These are phyloP conservation scores for Epichloe festucae DNA, from an alignment of 2,329 filamentous ascomycete species.

Conservation along the genomic window DNA sequence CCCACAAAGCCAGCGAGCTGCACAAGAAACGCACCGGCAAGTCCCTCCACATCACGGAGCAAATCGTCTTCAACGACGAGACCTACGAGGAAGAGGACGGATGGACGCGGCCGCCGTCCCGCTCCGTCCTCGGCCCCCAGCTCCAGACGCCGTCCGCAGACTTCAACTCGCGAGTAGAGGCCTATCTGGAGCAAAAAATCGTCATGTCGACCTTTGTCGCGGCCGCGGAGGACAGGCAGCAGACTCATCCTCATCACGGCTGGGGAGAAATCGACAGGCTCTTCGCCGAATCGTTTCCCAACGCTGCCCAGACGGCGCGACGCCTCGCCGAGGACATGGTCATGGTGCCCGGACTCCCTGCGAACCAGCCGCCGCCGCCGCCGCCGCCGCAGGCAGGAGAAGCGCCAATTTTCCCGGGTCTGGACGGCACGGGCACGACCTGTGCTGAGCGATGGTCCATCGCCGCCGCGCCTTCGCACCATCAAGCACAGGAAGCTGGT, in stretches of 20 bases:
- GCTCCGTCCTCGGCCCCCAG: not conserved
- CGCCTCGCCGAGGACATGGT: not conserved
- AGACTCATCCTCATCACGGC: not conserved
- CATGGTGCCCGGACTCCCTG: not conserved
- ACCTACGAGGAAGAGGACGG: slow-evolving; percentile 93
- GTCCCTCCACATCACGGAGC: slow-evolving; percentile 65
- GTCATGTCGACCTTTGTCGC: not conserved
- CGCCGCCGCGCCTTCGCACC: not conserved
- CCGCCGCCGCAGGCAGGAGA: no score
- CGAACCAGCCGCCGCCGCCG: no score
- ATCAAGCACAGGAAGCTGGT: no score
- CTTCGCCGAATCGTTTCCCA: slow-evolving; percentile 1
- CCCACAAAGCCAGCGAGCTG: slow-evolving; percentile 75
- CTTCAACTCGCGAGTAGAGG: not conserved
- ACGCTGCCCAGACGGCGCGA: not conserved
- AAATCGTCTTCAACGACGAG: slow-evolving; percentile 79
- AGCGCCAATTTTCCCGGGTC: no score
- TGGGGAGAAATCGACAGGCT: slow-evolving; percentile 1
- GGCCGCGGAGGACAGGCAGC: not conserved
- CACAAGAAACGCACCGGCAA: slow-evolving; percentile 82
- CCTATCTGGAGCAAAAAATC: not conserved
- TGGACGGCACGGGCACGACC: no score
- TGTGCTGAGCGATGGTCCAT: not conserved
- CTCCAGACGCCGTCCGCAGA: not conserved
- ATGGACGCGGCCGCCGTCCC: not conserved